Percentiles rank a stretch among this genome's conserved stretches.
Evolutionary conservation across 73 alveolate genomes (phyloP).

Genomic region (Durusdinium trenchii): DNA sequence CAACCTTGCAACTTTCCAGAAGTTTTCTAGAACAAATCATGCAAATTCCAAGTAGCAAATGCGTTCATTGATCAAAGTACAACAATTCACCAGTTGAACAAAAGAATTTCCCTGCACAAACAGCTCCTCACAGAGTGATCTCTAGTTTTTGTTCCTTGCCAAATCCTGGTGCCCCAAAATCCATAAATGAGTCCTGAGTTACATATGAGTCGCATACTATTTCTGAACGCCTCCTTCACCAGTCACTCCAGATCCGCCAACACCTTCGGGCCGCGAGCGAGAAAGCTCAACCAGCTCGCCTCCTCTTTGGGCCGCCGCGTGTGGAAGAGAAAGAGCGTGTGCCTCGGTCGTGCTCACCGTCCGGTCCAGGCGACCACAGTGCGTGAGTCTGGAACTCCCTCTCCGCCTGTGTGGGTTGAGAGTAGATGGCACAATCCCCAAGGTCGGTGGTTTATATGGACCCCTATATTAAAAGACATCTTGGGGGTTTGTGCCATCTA

Average conservation of each 20-base stretch:
- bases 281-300: neutral
- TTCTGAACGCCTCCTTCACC: neutral
- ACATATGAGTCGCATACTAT: too few species aligned
- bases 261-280: neutral
- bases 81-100: too few species aligned
- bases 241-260: neutral
- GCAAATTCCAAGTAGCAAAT: too few species aligned
- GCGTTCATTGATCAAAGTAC: too few species aligned
- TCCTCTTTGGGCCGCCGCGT: constrained; percentile 91
- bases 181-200: too few species aligned
- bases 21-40: too few species aligned
- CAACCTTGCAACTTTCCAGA: too few species aligned
- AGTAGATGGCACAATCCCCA: too few species aligned
- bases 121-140: neutral
- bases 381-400: neutral
- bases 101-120: too few species aligned
- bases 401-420: neutral
- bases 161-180: neutral
- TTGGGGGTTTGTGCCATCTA: too few species aligned
- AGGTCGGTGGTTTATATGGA: too few species aligned
- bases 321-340: constrained; percentile 78
- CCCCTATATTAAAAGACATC: too few species aligned
- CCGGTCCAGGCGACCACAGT: neutral
- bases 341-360: neutral
- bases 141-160: neutral